These are phyloP conservation scores for Diplocarpon rosae DNA, from an alignment of 2,329 filamentous ascomycete genomes.

Conservation along the genomic window DNA sequence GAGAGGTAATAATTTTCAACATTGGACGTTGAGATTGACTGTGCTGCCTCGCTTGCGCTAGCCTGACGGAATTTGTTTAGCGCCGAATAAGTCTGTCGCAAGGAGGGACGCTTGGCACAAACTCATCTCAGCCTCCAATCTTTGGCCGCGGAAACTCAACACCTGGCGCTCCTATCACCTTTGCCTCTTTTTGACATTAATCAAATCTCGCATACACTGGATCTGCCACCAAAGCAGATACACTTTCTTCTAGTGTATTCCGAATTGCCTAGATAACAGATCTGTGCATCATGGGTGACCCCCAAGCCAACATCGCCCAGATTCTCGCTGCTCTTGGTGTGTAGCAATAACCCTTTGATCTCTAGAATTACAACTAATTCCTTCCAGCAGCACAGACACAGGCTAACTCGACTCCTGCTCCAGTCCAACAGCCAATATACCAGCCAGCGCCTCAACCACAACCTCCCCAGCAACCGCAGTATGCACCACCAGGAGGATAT, in stretches of 20 bases:
- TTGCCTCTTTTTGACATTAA: no score
- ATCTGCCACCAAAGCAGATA: not conserved
- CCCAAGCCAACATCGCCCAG: conserved; percentile 37
- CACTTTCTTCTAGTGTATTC: no score
- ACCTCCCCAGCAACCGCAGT: conserved; percentile 30
- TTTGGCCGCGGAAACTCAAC: no score
- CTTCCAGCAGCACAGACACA: conserved; percentile 37
- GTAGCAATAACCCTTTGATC: conserved; percentile 1
- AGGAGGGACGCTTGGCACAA: no score
- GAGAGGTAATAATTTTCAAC: no score
- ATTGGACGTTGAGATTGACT: no score
- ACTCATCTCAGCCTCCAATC: no score
- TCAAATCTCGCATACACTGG: not conserved
- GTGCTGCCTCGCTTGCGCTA: no score
- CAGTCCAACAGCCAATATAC: conserved; percentile 27
- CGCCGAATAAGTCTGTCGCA: no score
- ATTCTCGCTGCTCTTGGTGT: conserved; percentile 41
- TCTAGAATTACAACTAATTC: conserved; percentile 10
- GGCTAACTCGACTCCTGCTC: conserved; percentile 34
- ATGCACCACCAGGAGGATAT: conserved; percentile 30
- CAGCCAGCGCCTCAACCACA: conserved; percentile 36
- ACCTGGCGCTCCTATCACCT: no score
- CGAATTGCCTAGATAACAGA: not conserved
- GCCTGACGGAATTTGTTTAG: no score
- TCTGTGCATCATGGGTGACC: conserved; percentile 32